phyloP scores from a whole-genome alignment of 345 rosid species.

The Lepidium sativum region DNA sequence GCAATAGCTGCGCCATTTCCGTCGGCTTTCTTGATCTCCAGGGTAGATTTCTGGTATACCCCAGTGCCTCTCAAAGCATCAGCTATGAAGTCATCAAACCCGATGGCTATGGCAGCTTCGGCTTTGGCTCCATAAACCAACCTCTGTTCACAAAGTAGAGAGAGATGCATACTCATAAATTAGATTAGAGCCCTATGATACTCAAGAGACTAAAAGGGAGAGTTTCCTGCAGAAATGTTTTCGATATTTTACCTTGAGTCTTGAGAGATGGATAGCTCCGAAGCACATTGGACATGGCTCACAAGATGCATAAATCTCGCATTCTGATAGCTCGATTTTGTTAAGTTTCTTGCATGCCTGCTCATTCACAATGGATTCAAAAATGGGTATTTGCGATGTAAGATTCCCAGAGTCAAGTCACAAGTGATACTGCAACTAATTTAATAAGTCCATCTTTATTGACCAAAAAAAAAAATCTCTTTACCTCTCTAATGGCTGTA shows the following conservation, averaged over 20 bases:
- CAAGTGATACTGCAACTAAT: neutral
- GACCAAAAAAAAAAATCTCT: no score
- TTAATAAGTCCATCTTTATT: neutral
- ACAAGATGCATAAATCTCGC: conserved; percentile 72
- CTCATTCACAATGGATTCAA: neutral
- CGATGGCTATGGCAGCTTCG: conserved; percentile 78
- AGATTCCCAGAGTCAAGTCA: no score
- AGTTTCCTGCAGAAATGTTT: neutral
- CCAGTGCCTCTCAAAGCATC: conserved; percentile 69
- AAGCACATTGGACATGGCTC: conserved; percentile 89
- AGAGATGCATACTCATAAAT: neutral
- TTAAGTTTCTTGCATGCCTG: conserved; percentile 82
- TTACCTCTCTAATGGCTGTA: conserved; percentile 93
- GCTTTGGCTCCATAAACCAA: conserved; percentile 82
- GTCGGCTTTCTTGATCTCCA: conserved; percentile 76
- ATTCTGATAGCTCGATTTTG: conserved; percentile 55
- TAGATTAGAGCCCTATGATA: no score
- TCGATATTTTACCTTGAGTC: conserved; percentile 42
- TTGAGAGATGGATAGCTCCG: conserved; percentile 71
- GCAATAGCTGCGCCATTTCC: conserved; percentile 70
- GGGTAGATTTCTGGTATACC: conserved; percentile 52
- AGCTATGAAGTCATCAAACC: conserved; percentile 76
- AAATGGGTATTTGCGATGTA: neutral
- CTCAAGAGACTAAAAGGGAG: neutral
- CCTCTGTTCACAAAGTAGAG: conserved; percentile 35